These are phyloP conservation scores for Blastobotrys persicus DNA, from an alignment of 1,139 yeast genomes.

Conservation along the genomic window DNA sequence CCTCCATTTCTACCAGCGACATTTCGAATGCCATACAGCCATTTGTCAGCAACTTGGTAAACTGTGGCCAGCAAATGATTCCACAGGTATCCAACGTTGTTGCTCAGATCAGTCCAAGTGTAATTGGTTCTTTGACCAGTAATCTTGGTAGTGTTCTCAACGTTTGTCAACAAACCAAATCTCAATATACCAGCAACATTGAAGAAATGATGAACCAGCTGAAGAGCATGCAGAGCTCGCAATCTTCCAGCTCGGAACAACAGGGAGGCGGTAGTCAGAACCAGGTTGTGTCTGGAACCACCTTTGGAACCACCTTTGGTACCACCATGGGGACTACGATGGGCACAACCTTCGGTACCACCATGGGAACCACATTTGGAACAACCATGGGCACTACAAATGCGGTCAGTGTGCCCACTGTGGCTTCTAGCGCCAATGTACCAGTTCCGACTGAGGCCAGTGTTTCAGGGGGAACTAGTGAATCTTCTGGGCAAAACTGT, in stretches of 20 bases:
- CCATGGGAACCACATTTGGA: conserved; percentile 1
- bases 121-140: conserved; percentile 1
- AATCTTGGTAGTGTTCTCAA: not conserved
- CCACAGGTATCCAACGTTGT: conserved; percentile 1
- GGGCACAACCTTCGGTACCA: not conserved
- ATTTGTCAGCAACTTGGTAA: conserved; percentile 7
- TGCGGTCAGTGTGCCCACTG: not conserved
- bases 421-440: not conserved
- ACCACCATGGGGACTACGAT: not conserved
- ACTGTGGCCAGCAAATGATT: conserved; percentile 1
- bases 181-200: not conserved
- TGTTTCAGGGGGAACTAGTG: too few species aligned
- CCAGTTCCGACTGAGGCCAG: not conserved
- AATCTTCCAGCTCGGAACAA: not conserved
- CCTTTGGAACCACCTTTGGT: not conserved
- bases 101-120: conserved; percentile 2
- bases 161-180: conserved; percentile 4
- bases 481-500: not conserved
- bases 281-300: not conserved
- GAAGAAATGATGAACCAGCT: conserved; percentile 1
- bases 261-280: not conserved
- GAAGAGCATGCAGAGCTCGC: not conserved
- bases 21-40: conserved; percentile 4
- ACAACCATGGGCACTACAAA: not conserved
- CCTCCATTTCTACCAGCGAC: conserved; percentile 1